phyloP scores from a whole-genome alignment of 495 filamentous ascomycete genomes.

The Neurospora africana region DNA sequence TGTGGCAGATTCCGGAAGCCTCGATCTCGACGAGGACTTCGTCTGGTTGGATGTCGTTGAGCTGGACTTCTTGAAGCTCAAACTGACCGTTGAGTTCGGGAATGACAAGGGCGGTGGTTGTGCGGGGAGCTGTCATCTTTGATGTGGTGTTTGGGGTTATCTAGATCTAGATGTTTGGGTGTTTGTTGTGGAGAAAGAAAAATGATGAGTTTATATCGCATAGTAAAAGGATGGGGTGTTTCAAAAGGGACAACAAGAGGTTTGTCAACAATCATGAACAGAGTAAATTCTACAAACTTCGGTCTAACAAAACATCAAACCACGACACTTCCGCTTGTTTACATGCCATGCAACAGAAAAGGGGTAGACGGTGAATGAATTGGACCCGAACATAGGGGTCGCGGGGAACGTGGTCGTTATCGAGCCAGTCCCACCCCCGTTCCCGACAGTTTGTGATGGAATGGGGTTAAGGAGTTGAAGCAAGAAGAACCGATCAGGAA shows the following conservation, averaged over 20 bases:
- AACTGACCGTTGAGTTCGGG: constrained; percentile 19
- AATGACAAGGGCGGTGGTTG: constrained; percentile 20
- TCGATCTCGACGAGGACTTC: constrained; percentile 65
- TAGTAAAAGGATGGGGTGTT: not conserved
- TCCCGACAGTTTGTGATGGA: not conserved
- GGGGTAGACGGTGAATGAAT: not conserved
- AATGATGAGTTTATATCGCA: not conserved
- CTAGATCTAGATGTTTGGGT: not conserved
- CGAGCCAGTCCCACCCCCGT: not conserved
- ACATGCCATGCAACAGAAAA: not conserved
- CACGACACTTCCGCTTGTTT: not conserved
- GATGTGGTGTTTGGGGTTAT: not conserved
- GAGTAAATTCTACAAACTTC: not conserved
- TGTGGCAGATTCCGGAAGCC: constrained; percentile 68
- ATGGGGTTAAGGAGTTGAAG: not conserved
- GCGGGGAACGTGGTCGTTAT: not conserved
- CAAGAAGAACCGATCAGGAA: not conserved
- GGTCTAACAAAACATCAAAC: not conserved
- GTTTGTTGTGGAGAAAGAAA: not conserved
- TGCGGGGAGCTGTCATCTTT: constrained; percentile 8
- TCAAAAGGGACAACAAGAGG: not conserved
- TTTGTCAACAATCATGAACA: not conserved
- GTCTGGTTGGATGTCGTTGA: constrained; percentile 33
- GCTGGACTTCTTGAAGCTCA: constrained; percentile 11
- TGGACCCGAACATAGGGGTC: not conserved